Base-by-base conservation (phyloP, 2,329 filamentous ascomycete genomes). In the Botrytis hyacinthi region DNA sequence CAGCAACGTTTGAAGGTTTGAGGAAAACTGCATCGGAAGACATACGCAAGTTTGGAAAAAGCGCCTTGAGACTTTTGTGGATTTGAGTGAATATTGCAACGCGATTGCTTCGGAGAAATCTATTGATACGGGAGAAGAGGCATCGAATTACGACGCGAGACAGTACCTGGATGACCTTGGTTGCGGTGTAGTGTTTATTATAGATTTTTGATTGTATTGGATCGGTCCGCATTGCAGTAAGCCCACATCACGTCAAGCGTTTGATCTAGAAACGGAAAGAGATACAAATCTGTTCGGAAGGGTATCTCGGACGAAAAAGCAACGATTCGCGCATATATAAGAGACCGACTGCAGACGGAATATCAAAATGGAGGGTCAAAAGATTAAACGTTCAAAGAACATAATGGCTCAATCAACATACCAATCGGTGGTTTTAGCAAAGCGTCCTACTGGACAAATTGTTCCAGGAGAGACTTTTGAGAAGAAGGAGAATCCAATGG, bases 401-500 rank as follows among this genome's bases (percentile, higher is more conserved):
- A 80, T 78, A 71, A 80, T 80, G 79, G 74, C 79, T 72, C 74
- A 80, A 76, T 77, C 78, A 54, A 80, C 80, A 48, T 81, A 80
- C 65, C 75, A 76, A 74, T 77, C 76, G 10, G 83, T 92, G 75
- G 84, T 88, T 75, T 88, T 93, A 74, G 89, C 88, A 70, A 86
- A 92, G 82, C 86, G 91, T 68, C 91, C 91, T 16, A 85, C 82
- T 71, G 84, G 81, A 71, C 82, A 85, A 74, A 90, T 93, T 81
- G 81, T 92, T 72, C 88, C 89, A 4, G 90, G 90, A 74, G 82
- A 89, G 80, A 93, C 91, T 22, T 93, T 93, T 82, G 83, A 82
- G 57, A 78, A 86, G 51, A 85, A 88, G 78, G 84, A 83, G 65
- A 82, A 84, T 1, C 84, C 87, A 1, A 84, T 87, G 6, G 81